Base-by-base conservation (phyloP, 805 yeast species). In the Lipomyces lipofer region DNA sequence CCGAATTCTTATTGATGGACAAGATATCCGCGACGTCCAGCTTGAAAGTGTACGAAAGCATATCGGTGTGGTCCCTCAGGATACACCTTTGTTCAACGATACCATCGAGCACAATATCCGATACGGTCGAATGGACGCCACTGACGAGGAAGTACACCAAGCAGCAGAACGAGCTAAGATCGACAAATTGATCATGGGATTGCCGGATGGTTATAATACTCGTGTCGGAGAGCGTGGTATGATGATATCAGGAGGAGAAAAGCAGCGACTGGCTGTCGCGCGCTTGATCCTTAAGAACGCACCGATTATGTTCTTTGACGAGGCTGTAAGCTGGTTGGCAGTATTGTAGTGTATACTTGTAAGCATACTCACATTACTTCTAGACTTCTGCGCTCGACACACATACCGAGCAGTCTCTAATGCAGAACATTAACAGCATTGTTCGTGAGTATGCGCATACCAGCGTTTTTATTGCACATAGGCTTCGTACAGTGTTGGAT, bases 231-330 rank as follows among this genome's bases (percentile, higher is more conserved):
- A 94, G 70, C 76, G 78, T 3, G 99, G 99, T n/a, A 78, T 94
- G 79, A 94, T 94, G 99, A 91, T 94, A 44, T 89, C 97, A 24
- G 99, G 99, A n/a, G 99, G 99, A 57, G 99, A 94, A 69, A 91
- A 94, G 69, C 99, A 94, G 71, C 75, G 99, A 59, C 75, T 94
- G 40, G 98, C 99, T 0, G 89, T 94, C 61, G 94, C 97, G 0
- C 78, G 99, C 60, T 80, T 94, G n/a, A 70, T 94, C 42, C 72
- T 94, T 63, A 94, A 94, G 70, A 78, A 82, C 59, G 82, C 97
- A 0, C 92, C 94, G 25, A 88, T 94, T 46, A 86, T 95, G 52
- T 92, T 94, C 69, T 91, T 94, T 63, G 99, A 94, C 67, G 99
- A 94, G 67, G 98, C 99, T 2, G n/a, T n/a, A n/a, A n/a, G n/a